Evolutionary conservation across 2,329 filamentous ascomycete genomes (phyloP).

Genomic region (Kalmusia sp.): DNA sequence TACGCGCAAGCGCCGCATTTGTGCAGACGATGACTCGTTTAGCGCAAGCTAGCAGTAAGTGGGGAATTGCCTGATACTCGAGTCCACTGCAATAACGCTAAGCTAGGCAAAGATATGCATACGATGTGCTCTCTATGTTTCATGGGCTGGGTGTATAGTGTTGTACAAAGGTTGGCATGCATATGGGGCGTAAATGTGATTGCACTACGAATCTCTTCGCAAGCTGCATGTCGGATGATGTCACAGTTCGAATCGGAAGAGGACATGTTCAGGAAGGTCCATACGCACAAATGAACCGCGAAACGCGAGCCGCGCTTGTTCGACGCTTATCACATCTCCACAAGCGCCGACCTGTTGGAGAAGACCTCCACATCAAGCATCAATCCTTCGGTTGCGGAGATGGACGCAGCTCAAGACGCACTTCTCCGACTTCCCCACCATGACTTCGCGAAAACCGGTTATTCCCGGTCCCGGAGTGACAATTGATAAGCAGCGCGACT

Average conservation of each 20-base stretch:
- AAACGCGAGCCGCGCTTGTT: too few relatives aligned
- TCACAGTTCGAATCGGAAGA: background rate
- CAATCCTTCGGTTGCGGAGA: too few relatives aligned
- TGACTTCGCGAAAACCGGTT: too few relatives aligned
- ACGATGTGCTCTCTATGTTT: background rate
- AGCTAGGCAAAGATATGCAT: background rate
- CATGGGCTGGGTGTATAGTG: background rate
- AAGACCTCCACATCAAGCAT: too few relatives aligned
- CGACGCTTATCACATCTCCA: too few relatives aligned
- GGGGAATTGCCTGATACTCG: background rate
- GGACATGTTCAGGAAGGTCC: background rate
- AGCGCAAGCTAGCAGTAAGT: conserved; percentile 1
- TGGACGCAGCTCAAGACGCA: too few relatives aligned
- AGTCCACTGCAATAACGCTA: background rate
- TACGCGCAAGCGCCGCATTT: conserved; percentile 2
- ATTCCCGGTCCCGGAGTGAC: too few relatives aligned
- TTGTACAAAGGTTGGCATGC: background rate
- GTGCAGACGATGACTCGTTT: conserved; percentile 3
- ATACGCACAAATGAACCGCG: too few relatives aligned
- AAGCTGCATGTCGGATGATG: background rate
- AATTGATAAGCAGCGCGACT: too few relatives aligned
- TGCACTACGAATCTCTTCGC: background rate
- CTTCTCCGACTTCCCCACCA: too few relatives aligned
- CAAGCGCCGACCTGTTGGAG: too few relatives aligned
- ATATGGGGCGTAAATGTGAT: background rate